Evolutionary conservation across 768 basidiomycete species (phyloP).

Genomic region (Naganishia vaughanmartiniae): DNA sequence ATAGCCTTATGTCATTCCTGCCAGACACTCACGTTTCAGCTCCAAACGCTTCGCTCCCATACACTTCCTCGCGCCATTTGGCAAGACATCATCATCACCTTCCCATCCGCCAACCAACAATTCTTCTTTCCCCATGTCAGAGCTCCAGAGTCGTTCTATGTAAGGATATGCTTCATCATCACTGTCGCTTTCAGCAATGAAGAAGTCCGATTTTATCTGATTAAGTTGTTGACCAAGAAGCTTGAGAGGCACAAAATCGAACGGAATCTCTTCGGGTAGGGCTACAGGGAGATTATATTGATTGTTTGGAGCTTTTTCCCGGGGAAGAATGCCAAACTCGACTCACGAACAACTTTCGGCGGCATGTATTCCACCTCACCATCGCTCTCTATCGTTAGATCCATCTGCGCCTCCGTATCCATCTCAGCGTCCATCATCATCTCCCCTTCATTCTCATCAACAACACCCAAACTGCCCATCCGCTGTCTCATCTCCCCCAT

Average conservation of each 20-base stretch:
- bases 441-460: conserved; percentile 52
- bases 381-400: conserved; percentile 15
- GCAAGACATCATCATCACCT: conserved; percentile 9
- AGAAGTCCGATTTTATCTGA: conserved; percentile 16
- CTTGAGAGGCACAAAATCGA: conserved; percentile 23
- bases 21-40: conserved; percentile 8
- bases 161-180: conserved; percentile 14
- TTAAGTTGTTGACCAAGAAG: conserved; percentile 15
- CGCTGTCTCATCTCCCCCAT: conserved; percentile 11
- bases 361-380: conserved; percentile 22
- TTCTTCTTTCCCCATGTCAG: conserved; percentile 15
- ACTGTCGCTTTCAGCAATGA: conserved; percentile 16
- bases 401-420: conserved; percentile 33
- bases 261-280: conserved; percentile 13
- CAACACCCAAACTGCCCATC: conserved; percentile 33
- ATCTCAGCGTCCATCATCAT: conserved; percentile 26
- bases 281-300: neutral
- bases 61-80: neutral
- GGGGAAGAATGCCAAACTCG: neutral
- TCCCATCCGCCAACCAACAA: conserved; percentile 22
- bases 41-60: neutral
- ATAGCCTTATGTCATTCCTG: neutral
- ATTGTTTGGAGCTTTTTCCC: neutral
- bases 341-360: conserved; percentile 19
- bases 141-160: conserved; percentile 4